Conservation (phyloP, 345 rosid genomes). For the Theobroma cacao region DNA sequence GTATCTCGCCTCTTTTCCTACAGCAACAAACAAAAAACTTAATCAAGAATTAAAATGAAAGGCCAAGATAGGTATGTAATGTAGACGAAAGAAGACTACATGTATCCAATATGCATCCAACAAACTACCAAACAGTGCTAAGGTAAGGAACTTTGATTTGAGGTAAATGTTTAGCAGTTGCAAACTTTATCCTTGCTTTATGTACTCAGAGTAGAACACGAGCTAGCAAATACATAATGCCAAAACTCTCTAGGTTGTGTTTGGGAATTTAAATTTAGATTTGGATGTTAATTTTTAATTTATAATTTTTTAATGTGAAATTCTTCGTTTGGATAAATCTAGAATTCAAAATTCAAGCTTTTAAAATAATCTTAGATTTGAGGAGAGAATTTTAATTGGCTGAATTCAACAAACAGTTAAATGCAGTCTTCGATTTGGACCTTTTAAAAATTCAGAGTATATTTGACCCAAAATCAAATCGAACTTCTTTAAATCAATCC, state of each 20-base stretch:
- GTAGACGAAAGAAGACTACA: not conserved
- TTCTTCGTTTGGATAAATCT: not conserved
- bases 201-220: not conserved
- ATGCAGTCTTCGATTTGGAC: not conserved
- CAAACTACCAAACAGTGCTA: constrained; percentile 8
- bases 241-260: not conserved
- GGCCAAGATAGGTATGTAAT: not conserved
- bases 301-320: not conserved
- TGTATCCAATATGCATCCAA: constrained; percentile 1
- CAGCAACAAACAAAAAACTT: constrained; percentile 16
- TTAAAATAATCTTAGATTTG: not conserved
- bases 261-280: not conserved
- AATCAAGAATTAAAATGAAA: constrained; percentile 20
- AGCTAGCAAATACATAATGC: not conserved
- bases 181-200: not conserved
- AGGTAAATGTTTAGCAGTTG: not conserved
- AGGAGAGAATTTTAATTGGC: not conserved
- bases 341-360: not conserved
- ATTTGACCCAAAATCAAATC: not conserved
- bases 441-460: not conserved
- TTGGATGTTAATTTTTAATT: not conserved
- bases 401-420: not conserved
- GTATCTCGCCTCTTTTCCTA: constrained; percentile 91
- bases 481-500: not conserved
- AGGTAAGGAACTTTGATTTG: not conserved